These are phyloP conservation scores for Lentinula boryana DNA, from an alignment of 768 basidiomycete species.

Conservation along the genomic window DNA sequence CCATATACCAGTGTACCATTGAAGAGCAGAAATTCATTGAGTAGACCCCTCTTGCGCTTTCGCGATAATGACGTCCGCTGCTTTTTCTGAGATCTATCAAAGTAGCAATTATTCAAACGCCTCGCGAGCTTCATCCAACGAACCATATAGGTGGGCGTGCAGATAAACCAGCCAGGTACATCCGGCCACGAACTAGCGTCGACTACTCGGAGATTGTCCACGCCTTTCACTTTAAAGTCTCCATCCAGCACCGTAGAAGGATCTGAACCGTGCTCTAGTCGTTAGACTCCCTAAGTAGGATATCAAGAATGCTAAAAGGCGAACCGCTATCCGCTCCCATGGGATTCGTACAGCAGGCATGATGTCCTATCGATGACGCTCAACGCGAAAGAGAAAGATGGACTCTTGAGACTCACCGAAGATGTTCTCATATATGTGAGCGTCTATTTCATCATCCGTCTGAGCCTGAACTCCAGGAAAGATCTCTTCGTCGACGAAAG, in stretches of 20 bases:
- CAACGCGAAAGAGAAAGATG: not conserved
- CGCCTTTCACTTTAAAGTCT: slow-evolving; percentile 23
- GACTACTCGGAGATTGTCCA: slow-evolving; percentile 22
- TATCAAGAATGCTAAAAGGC: not conserved
- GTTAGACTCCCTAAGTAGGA: not conserved
- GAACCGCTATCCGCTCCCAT: slow-evolving; percentile 21
- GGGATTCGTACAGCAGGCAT: slow-evolving; percentile 24
- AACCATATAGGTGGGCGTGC: slow-evolving; percentile 25
- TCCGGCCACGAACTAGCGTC: slow-evolving; percentile 24
- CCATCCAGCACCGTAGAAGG: slow-evolving; percentile 23
- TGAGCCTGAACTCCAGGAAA: slow-evolving; percentile 15
- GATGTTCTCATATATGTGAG: slow-evolving; percentile 17
- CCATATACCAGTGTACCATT: not conserved
- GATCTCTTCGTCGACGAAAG: slow-evolving; percentile 13
- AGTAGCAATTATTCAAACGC: not conserved
- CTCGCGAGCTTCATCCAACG: not conserved
- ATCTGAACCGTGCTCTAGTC: slow-evolving; percentile 10
- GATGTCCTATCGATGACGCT: slow-evolving; percentile 17
- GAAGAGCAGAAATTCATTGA: not conserved
- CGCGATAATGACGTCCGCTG: slow-evolving; percentile 20
- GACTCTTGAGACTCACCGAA: slow-evolving; percentile 14
- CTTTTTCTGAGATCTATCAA: slow-evolving; percentile 23
- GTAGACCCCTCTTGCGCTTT: slow-evolving; percentile 3
- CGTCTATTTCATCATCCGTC: slow-evolving; percentile 18
- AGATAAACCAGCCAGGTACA: slow-evolving; percentile 26